Conservation (phyloP, 2,329 filamentous ascomycete genomes). For the Emergomyces orientalis region DNA sequence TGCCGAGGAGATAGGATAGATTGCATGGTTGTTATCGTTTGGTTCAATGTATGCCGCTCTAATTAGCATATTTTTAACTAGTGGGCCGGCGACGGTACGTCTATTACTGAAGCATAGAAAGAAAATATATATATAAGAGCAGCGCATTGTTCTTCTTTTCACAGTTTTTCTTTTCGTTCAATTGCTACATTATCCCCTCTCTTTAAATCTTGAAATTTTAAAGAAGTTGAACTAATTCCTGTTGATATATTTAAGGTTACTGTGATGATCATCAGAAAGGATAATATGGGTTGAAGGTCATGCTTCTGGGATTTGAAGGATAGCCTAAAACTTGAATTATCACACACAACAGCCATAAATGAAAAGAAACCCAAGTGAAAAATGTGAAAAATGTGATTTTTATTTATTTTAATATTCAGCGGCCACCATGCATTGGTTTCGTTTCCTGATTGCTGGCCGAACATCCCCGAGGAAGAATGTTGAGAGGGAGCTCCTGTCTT, state of each 20-base stretch:
- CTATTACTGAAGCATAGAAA: not conserved
- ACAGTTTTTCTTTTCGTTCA: not conserved
- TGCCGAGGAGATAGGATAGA: conserved; percentile 64
- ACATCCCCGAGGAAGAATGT: not conserved
- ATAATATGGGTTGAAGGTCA: not conserved
- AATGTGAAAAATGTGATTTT: not conserved
- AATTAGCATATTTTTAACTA: not conserved
- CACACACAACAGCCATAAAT: not conserved
- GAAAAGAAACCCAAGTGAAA: not conserved
- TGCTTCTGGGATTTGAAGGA: not conserved
- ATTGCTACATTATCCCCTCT: not conserved
- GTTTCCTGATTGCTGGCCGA: not conserved
- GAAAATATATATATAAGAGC: not conserved
- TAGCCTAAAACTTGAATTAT: not conserved
- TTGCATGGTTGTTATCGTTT: not conserved
- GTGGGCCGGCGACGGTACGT: not conserved
- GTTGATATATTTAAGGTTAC: not conserved
- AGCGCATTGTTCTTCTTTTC: not conserved
- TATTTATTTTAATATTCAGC: not conserved
- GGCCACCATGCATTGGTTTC: not conserved
- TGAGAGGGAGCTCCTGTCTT: not conserved
- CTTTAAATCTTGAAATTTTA: not conserved
- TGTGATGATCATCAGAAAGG: not conserved
- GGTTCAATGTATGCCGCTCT: not conserved
- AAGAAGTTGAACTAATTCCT: not conserved